Conservation (phyloP, 176 grass and related monocot genomes). For the Eleusine indica region DNA sequence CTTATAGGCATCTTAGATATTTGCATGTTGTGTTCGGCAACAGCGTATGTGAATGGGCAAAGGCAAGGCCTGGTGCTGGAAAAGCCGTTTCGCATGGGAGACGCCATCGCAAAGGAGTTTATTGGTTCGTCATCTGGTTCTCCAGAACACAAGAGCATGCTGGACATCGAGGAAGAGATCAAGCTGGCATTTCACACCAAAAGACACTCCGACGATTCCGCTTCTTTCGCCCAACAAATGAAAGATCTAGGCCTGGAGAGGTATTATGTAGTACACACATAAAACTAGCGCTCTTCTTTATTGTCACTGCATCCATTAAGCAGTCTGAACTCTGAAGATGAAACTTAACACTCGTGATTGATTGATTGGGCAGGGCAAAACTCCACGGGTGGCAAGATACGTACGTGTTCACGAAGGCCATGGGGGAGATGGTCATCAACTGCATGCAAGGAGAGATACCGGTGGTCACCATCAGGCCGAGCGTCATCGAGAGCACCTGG, state of each 20-base stretch:
- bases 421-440: conserved; percentile 93
- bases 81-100: conserved; percentile 73
- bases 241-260: conserved; percentile 77
- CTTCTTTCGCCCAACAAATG: conserved; percentile 67
- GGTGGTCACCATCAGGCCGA: conserved; percentile 85
- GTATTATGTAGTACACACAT: conserved; percentile 23
- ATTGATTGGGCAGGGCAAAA: conserved; percentile 59
- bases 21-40: conserved; percentile 1
- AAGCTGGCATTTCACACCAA: conserved; percentile 61
- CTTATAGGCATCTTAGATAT: too few species aligned
- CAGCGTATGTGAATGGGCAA: conserved; percentile 94
- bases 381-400: conserved; percentile 90
- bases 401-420: conserved; percentile 94
- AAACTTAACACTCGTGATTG: neutral
- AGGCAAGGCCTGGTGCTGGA: conserved; percentile 81
- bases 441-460: conserved; percentile 83
- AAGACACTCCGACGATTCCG: conserved; percentile 34
- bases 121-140: conserved; percentile 1
- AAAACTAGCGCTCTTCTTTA: neutral
- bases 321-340: neutral
- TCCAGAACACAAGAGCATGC: conserved; percentile 30
- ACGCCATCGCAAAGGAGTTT: conserved; percentile 66
- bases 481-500: conserved; percentile 85
- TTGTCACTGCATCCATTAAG: neutral
- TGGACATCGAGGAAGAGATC: conserved; percentile 87